These are phyloP conservation scores for Diaporthe eres DNA, from an alignment of 2,329 filamentous ascomycete genomes.

Conservation along the genomic window DNA sequence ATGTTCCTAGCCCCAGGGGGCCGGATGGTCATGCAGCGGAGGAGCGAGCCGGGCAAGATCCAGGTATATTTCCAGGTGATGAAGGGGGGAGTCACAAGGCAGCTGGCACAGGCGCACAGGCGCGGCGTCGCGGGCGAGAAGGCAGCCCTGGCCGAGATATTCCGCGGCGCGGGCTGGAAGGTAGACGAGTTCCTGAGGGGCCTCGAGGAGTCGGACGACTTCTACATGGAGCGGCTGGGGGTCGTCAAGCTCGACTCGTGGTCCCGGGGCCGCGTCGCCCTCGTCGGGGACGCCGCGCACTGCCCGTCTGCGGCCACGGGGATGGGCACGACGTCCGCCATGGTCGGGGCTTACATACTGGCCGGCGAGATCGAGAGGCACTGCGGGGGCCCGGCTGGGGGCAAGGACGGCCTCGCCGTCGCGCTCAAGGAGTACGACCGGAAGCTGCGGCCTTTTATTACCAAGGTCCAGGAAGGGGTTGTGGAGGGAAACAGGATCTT, in stretches of 20 bases:
- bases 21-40: slow-evolving; percentile 55
- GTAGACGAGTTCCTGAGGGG: slow-evolving; percentile 52
- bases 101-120: background rate
- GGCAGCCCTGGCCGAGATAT: slow-evolving; percentile 47
- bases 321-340: slow-evolving; percentile 63
- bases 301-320: slow-evolving; percentile 64
- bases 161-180: slow-evolving; percentile 55
- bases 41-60: slow-evolving; percentile 43
- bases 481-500: background rate
- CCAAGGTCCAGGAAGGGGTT: slow-evolving; percentile 24
- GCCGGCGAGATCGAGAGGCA: slow-evolving; percentile 64
- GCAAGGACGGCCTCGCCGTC: slow-evolving; percentile 21
- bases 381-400: background rate
- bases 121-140: slow-evolving; percentile 46
- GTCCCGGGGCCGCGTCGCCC: slow-evolving; percentile 61
- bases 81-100: background rate
- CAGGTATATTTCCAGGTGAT: slow-evolving; percentile 28
- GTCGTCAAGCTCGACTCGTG: slow-evolving; percentile 61
- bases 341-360: slow-evolving; percentile 68
- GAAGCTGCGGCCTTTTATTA: slow-evolving; percentile 32
- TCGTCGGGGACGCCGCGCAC: slow-evolving; percentile 69
- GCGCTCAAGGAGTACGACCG: slow-evolving; percentile 37
- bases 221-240: slow-evolving; percentile 61
- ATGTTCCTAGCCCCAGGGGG: slow-evolving; percentile 47
- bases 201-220: slow-evolving; percentile 54